phyloP scores from a whole-genome alignment of 768 basidiomycete species.

The Termitomyces eurrhizus region DNA sequence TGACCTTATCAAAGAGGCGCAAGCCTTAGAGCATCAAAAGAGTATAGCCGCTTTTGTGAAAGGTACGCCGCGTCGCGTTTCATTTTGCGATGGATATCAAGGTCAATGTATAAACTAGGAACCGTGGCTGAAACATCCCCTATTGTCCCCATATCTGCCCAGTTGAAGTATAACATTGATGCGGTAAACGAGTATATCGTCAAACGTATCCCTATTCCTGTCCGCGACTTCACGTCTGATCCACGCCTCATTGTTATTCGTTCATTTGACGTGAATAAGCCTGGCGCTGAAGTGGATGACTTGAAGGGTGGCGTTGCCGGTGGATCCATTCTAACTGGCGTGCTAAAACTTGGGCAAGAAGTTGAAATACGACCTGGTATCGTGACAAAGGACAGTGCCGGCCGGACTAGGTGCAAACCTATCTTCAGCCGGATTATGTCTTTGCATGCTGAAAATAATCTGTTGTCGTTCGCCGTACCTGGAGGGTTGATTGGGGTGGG shows the following conservation, averaged over 20 bases:
- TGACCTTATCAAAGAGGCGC: constrained; percentile 92
- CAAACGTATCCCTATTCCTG: constrained; percentile 91
- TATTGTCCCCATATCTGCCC: constrained; percentile 98
- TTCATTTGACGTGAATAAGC: constrained; percentile 99
- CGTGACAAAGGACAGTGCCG: constrained; percentile 90
- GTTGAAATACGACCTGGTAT: constrained; percentile 98
- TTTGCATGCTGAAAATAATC: constrained; percentile 92
- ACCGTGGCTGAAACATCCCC: constrained; percentile 97
- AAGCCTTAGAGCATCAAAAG: constrained; percentile 94
- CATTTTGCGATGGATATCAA: not conserved
- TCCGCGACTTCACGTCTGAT: constrained; percentile 88
- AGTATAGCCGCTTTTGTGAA: constrained; percentile 95
- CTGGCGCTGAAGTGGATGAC: constrained; percentile 94
- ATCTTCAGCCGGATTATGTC: constrained; percentile 91
- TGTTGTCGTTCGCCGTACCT: constrained; percentile 92
- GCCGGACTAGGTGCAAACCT: constrained; percentile 88
- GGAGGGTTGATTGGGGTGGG: constrained; percentile 99
- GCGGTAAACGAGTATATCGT: constrained; percentile 99
- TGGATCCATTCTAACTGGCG: constrained; percentile 91
- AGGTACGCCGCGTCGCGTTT: constrained; percentile 41
- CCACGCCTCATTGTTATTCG: constrained; percentile 97
- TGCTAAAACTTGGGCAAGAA: constrained; percentile 85
- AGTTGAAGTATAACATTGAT: constrained; percentile 98
- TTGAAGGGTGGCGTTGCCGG: constrained; percentile 98
- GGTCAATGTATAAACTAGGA: constrained; percentile 43